phyloP scores from a whole-genome alignment of 2,329 filamentous ascomycete species.

The Helicocarpus griseus region DNA sequence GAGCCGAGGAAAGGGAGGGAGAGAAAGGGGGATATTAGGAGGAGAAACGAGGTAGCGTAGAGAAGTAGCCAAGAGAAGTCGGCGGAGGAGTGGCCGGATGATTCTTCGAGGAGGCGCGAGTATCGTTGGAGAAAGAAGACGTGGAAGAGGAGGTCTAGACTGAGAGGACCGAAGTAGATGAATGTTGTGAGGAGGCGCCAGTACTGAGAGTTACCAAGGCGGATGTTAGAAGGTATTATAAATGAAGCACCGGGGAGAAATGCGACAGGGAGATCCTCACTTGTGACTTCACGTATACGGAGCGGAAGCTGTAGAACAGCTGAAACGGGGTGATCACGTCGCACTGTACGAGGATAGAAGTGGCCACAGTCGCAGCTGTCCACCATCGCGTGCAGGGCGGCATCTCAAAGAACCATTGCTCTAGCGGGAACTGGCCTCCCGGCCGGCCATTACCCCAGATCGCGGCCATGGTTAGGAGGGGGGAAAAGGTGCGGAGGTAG shows the following conservation, averaged over 20 bases:
- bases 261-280: constrained; percentile 41
- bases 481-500: not conserved
- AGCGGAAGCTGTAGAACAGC: constrained; percentile 90
- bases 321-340: constrained; percentile 87
- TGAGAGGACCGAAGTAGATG: constrained; percentile 92
- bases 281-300: constrained; percentile 86
- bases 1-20: constrained; percentile 93
- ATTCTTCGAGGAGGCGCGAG: constrained; percentile 87
- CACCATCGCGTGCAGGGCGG: constrained; percentile 92
- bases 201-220: constrained; percentile 48
- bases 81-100: constrained; percentile 79
- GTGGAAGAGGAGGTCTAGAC: constrained; percentile 89
- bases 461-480: not conserved
- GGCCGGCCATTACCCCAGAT: constrained; percentile 29
- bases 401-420: constrained; percentile 99
- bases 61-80: constrained; percentile 91
- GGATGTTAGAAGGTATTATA: constrained; percentile 1
- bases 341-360: constrained; percentile 84
- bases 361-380: constrained; percentile 85
- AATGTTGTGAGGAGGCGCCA: constrained; percentile 96
- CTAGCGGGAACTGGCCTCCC: constrained; percentile 61
- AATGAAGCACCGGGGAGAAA: not conserved
- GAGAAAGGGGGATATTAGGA: constrained; percentile 74
- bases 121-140: constrained; percentile 98
- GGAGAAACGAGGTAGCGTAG: constrained; percentile 70